Base-by-base conservation (phyloP, 257 asterid genomes). In the Leonotis leonurus region DNA sequence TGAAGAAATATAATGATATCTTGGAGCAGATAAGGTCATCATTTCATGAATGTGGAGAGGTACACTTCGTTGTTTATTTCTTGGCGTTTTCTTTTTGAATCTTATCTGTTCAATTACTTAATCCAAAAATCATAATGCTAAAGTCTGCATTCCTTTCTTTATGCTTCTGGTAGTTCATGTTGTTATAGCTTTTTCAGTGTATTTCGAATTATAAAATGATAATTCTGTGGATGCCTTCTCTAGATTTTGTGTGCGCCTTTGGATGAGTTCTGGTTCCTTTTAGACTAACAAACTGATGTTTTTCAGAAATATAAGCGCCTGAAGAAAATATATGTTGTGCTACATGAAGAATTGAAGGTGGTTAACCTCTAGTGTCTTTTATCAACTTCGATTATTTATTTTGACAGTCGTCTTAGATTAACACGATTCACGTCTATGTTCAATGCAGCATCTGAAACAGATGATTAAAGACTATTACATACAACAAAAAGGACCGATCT, bases 341-440 rank as follows among this genome's bases (percentile, higher is more conserved):
- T 93, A 50, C 78, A 87, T 65, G 82, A 85, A 81, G 99, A 89
- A 81, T 53, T 84, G 75, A 66, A 71, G 95, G 99, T 93, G 64
- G 68, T 29, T 35, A 59, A 49, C 67, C 44, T 27, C 60, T 72
- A 4, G 65, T 49, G 50, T n/a, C n/a, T n/a, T 52, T 70, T 58
- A 35, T 24, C 21, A 57, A 57, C 68, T 51, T 37, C 27, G 22
- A 35, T 33, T 3, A 46, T 44, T 48, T 30, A 10, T 49, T 64
- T 70, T 40, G 35, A 32, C 14, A 11, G 4, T 27, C 45, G 37
- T 44, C 46, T 52, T 41, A 44, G 51, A 45, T 56, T 66, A 46
- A 69, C 66, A 21, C 3, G 55, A 56, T 63, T 64, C 40, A 37
- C 65, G 32, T 60, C 20, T 48, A 4, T 67, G 56, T 75, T 21